Percentiles rank a stretch among this genome's conserved stretches.
Evolutionary conservation across 2,329 filamentous ascomycete genomes (phyloP).

Genomic region (Rutstroemia sp.): DNA sequence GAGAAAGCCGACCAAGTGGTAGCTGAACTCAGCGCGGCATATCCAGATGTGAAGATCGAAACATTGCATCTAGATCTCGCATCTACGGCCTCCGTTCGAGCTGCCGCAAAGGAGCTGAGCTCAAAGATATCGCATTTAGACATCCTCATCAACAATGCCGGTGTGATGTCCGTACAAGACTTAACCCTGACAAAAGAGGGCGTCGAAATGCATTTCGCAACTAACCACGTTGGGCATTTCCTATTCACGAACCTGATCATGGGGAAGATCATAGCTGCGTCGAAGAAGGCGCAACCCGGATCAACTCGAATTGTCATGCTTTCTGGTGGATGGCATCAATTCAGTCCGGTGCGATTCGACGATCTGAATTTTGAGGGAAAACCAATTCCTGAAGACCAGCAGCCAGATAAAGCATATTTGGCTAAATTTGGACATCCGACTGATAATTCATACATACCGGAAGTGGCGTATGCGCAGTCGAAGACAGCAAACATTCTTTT

Average conservation of each 20-base stretch:
- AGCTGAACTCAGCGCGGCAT: slow-evolving; percentile 9
- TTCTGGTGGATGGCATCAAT: slow-evolving; percentile 30
- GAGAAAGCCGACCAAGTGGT: slow-evolving; percentile 16
- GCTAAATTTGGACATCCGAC: slow-evolving; percentile 23
- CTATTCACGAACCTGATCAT: slow-evolving; percentile 16
- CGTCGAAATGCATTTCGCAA: slow-evolving; percentile 22
- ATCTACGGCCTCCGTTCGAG: slow-evolving; percentile 28
- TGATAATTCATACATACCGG: slow-evolving; percentile 21
- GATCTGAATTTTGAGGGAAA: slow-evolving; percentile 32
- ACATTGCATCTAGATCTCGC: slow-evolving; percentile 29
- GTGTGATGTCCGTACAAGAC: slow-evolving; percentile 35
- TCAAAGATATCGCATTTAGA: slow-evolving; percentile 34
- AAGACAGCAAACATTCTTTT: slow-evolving; percentile 36
- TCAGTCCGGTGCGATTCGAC: slow-evolving; percentile 31
- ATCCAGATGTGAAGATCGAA: slow-evolving; percentile 6
- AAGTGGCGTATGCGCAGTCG: slow-evolving; percentile 35
- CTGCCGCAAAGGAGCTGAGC: neutral
- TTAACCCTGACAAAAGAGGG: slow-evolving; percentile 31
- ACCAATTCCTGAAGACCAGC: slow-evolving; percentile 28
- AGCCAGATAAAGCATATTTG: slow-evolving; percentile 28
- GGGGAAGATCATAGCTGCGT: slow-evolving; percentile 10
- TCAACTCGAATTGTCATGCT: slow-evolving; percentile 16
- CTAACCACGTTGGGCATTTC: slow-evolving; percentile 16
- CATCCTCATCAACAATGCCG: slow-evolving; percentile 37
- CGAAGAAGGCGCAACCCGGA: slow-evolving; percentile 9